Base-by-base conservation (phyloP, 306 rosid species). In the Hippophae rhamnoides region DNA sequence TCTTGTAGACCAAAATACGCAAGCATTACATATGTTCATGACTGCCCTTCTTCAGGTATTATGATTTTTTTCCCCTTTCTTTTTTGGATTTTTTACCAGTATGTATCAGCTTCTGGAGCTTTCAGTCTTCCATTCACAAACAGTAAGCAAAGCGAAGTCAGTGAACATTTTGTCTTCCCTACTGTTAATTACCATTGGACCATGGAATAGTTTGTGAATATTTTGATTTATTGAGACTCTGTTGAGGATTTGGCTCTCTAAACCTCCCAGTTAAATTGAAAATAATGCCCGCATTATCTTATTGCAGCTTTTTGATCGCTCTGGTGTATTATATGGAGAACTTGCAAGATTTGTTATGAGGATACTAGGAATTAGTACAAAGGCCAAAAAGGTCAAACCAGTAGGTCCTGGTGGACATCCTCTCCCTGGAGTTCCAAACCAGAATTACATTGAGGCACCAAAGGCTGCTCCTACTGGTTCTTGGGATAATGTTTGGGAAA, bases 1-100 rank as follows among this genome's bases (percentile, higher is more conserved):
- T 64, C 99, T 92, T 48, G 80, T 92, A 54, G 99, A 88, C 63
- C 99, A 92, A 73, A 92, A 92, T 66, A 92, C 99, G 11, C 99
- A 92, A 76, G 99, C 99, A 48, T 82, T 92, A 72, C 97, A 92
- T 74, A 11, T 92, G 85, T 92, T 92, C 81, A 88, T 92, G 97
- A 80, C 88, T 8, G 99, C 99, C 58, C 76, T 92, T 61, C 97
- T 92, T 72, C 99, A 92, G 99, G 99, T 92, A 44, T 7, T 10
- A 54, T 72, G 62, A 2, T 31, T 31, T 31, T 4, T 31, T 31
- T 31, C 23, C 54, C 70, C 62, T 11, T 54, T 57, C 5, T 62
- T 58, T 50, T 40, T 41, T 58, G 25, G 9, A 51, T 52, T 53
- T 31, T 5, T 3, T 8, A 41, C 5, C 46, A 25, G 11, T 18